Evolutionary conservation across 176 grass and related monocot genomes (phyloP), one percentile per base, ranked within the genome.

Genomic region (Puya raimondii): DNA sequence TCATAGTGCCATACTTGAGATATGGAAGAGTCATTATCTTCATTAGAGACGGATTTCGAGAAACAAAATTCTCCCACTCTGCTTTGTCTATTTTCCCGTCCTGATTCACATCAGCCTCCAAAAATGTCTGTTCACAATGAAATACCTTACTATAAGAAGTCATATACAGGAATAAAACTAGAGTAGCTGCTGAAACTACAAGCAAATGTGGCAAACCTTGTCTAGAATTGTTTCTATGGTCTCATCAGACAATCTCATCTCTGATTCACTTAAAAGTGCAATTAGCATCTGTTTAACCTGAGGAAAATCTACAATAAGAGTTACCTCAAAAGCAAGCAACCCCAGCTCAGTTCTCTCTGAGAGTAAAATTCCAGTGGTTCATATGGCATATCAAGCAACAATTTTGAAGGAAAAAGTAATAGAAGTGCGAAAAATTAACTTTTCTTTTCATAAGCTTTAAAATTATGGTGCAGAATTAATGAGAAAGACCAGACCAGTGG

Each of bases 21-120:
- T 97, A 93, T 50, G 94, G 72, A 77, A 97, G 84, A 77, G 89
- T 97, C 94, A 97, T 97, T 67, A 97, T 92, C 87, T 92, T 93
- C 86, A 97, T 72, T 58, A 97, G 79, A 49, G 94, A 92, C 72
- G 94, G 89, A 80, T 92, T 93, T 71, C 75, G 81, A 82, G 79
- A 81, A 22, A 97, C 94, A 81, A 92, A 97, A 70, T 78, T 85
- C 63, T 88, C 80, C 94, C 94, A 97, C 52, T 97, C 94, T 65
- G 78, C 71, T 87, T 80, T 90, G 70, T 97, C 89, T 86, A 97
- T 97, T 84, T 85, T 97, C 48, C 89, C 94, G 48, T 97, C 94
- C 73, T 84, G 86, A 84, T 97, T 85, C 1, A 66, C 69, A 86
- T 97, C 94, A 72, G 86, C 94, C 63, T 97, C 86, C 1, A 72